These are phyloP conservation scores for Fusarium coicis DNA, from an alignment of 2,329 filamentous ascomycete genomes.

Conservation along the genomic window DNA sequence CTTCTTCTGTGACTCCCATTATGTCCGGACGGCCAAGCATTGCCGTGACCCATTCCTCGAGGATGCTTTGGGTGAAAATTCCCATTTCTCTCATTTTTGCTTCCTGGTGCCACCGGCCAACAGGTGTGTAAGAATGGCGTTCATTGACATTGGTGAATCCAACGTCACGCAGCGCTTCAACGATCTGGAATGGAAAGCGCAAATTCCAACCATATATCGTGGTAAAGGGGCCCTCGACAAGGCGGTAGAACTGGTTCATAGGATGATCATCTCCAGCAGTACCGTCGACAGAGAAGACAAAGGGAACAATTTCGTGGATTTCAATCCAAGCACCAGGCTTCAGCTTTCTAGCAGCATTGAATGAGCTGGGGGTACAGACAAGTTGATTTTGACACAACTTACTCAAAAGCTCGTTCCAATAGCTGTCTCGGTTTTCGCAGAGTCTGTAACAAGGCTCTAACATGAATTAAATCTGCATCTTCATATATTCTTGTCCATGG, in stretches of 20 bases:
- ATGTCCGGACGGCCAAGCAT: constrained; percentile 48
- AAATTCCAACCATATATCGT: constrained; percentile 51
- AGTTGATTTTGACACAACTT: background rate
- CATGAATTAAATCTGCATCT: constrained; percentile 64
- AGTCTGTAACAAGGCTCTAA: constrained; percentile 61
- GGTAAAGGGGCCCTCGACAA: constrained; percentile 48
- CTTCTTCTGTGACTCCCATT: constrained; percentile 49
- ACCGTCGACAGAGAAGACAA: constrained; percentile 49
- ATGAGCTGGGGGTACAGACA: constrained; percentile 16
- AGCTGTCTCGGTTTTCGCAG: constrained; percentile 63
- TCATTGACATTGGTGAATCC: constrained; percentile 51
- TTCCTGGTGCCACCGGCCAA: constrained; percentile 54
- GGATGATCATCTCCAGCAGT: constrained; percentile 45
- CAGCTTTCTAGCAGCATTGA: constrained; percentile 43
- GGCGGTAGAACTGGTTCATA: constrained; percentile 48
- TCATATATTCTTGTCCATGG: constrained; percentile 51
- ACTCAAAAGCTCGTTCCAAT: constrained; percentile 59
- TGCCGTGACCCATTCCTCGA: constrained; percentile 50
- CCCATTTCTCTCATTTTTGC: constrained; percentile 51
- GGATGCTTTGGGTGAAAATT: constrained; percentile 51
- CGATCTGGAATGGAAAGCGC: constrained; percentile 44
- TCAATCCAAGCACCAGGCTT: constrained; percentile 55
- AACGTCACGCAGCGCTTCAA: constrained; percentile 43
- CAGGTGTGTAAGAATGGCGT: constrained; percentile 46
- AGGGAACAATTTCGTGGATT: constrained; percentile 50